A percentile compares a stretch with the other conserved stretches of the same genome.
These are phyloP conservation scores for Phytopythium montanum DNA, from an alignment of 352 stramenopile genomes.

Conservation along the genomic window DNA sequence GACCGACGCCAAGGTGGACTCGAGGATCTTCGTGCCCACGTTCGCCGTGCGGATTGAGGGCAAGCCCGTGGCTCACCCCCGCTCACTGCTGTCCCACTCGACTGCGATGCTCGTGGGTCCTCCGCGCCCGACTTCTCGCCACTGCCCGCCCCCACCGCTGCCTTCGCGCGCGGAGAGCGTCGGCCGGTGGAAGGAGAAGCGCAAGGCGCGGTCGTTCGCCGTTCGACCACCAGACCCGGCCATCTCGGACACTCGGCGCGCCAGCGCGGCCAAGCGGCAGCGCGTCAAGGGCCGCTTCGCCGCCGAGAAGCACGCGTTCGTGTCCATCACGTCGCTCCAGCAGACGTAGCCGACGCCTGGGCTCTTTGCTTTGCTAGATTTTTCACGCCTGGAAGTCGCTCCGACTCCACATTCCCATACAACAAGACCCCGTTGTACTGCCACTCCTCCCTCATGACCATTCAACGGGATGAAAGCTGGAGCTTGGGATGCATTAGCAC, in stretches of 20 bases:
- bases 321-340: slow-evolving; percentile 67
- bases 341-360: slow-evolving; percentile 2
- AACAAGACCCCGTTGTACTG: slow-evolving; percentile 10
- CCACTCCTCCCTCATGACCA: neutral
- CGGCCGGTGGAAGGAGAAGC: slow-evolving; percentile 34
- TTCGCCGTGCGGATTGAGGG: slow-evolving; percentile 55
- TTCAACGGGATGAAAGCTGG: neutral
- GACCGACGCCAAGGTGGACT: slow-evolving; percentile 27
- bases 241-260: slow-evolving; percentile 48
- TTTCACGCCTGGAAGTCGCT: neutral
- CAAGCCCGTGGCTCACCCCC: neutral
- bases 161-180: slow-evolving; percentile 22
- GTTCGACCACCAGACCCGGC: slow-evolving; percentile 18
- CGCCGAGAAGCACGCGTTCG: slow-evolving; percentile 45
- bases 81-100: slow-evolving; percentile 1
- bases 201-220: slow-evolving; percentile 24
- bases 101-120: slow-evolving; percentile 30
- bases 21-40: slow-evolving; percentile 50
- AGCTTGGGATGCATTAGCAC: neutral
- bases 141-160: slow-evolving; percentile 2
- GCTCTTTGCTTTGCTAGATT: neutral
- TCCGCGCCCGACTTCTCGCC: slow-evolving; percentile 12
- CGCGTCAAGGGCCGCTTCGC: slow-evolving; percentile 66
- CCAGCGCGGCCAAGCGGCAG: slow-evolving; percentile 57
- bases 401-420: slow-evolving; percentile 7